Conservation (phyloP, 768 basidiomycete genomes). For the Mycena alexandri region DNA sequence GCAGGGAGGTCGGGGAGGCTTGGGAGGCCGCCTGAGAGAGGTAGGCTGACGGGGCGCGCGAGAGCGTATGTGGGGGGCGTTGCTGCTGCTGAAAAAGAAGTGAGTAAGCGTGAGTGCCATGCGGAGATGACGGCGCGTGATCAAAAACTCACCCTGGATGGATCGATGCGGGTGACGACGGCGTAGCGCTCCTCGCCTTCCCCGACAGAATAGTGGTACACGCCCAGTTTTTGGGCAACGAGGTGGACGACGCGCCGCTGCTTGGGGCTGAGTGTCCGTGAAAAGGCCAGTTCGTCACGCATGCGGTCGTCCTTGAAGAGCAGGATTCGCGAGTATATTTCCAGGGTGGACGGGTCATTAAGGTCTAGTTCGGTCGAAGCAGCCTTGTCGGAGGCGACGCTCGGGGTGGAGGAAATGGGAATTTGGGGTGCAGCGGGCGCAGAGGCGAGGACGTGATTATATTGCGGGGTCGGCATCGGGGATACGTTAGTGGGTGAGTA, state of each 20-base stretch:
- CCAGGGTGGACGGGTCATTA: slow-evolving; percentile 94
- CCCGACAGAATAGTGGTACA: slow-evolving; percentile 94
- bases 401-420: slow-evolving; percentile 69
- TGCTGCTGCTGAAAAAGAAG: slow-evolving; percentile 48
- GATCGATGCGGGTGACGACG: slow-evolving; percentile 92
- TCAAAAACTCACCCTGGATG: slow-evolving; percentile 70
- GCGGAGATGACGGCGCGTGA: slow-evolving; percentile 1
- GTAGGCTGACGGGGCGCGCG: slow-evolving; percentile 86
- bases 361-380: slow-evolving; percentile 86
- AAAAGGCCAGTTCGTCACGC: slow-evolving; percentile 97
- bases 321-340: slow-evolving; percentile 96
- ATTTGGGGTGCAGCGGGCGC: slow-evolving; percentile 69
- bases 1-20: slow-evolving; percentile 68
- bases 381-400: slow-evolving; percentile 70
- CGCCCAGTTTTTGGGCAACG: slow-evolving; percentile 95
- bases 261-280: slow-evolving; percentile 84
- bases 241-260: slow-evolving; percentile 95
- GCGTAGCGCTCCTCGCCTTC: slow-evolving; percentile 94
- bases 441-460: slow-evolving; percentile 58
- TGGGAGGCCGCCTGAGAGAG: slow-evolving; percentile 64
- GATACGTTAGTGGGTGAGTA: slow-evolving; percentile 76
- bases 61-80: slow-evolving; percentile 75
- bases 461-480: slow-evolving; percentile 59
- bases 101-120: slow-evolving; percentile 18
- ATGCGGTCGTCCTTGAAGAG: slow-evolving; percentile 98